Evolutionary conservation across 306 rosid genomes (phyloP), one percentile per base, ranked within the genome.

Genomic region (Vigna angularis): DNA sequence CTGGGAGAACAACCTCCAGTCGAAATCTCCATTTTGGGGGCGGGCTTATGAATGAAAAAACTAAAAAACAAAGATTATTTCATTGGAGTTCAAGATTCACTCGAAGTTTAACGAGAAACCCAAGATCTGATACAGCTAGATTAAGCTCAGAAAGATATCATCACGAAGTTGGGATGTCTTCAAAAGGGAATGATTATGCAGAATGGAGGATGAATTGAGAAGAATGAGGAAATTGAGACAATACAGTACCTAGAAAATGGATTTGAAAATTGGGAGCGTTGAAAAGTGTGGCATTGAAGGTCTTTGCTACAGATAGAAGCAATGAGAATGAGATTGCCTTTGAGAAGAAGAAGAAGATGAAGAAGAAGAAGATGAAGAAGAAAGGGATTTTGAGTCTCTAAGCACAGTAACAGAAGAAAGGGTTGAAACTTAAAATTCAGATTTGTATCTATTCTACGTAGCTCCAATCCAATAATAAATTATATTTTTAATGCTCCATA

Each of bases 1-100:
- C 91, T 83, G 7, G 93, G 89, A 76, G 97, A 89, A 83, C 76
- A 66, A 47, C 75, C 74, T 42, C 58, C 88, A 81, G 72, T 52
- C 1, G 91, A 81, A 61, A 83, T 78, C 62, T 91, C 99, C 98
- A 90, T 90, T 90, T 74, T 79, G 59, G 49, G 47, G 3, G 45
- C 47, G 4, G 5, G n/a, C 49, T 2, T 16, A 10, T 24, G 12
- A 62, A 16, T 2, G 55, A 45, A 44, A 42, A 42, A 42, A 42
- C 9, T 0, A 44, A 20, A 12, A 20, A 52, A 65, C 14, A 76
- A 24, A 3, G 40, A 68, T 59, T 82, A 63, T 34, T 81, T 82
- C 81, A 66, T 57, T 36, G 62, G 56, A 73, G 75, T 4, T 52
- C 69, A 36, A 69, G 59, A 82, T 68, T 67, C 7, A 50, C 7